Evolutionary conservation across 2,329 filamentous ascomycete genomes (phyloP), one percentile per base, ranked within the genome.

Genomic region (Lachnum nothofagi): DNA sequence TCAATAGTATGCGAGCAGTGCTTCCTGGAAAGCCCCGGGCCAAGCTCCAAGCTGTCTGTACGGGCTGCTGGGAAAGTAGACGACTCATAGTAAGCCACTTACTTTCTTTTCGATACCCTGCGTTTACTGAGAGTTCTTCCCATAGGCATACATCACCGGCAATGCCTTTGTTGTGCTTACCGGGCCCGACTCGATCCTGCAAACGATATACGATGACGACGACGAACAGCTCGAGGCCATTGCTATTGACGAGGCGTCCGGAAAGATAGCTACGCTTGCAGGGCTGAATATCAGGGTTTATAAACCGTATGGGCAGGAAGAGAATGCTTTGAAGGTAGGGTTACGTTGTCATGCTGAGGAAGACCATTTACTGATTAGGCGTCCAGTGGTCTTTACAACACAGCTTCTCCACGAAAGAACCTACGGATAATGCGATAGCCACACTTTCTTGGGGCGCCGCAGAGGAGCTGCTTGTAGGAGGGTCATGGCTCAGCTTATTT

Each of bases 131-230:
- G 19, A 9, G 42, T 47, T 37, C 38, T 24, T 43, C 24, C 41
- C 27, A 25, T 62, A 94, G 88, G 81, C 82, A 44, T 98, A 97
- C 70, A 86, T 96, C 57, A 93, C 88, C 52, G 91, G 91, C 62
- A 87, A 85, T 68, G 88, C 88, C 53, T 80, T 97, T 56, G 82
- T 93, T 45, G 84, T 98, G 61, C 82, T 97, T 59, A 79, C 81
- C 63, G 85, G 82, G 43, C 79, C 87, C 44, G 76, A 84, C 53
- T 79, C 79, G 46, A 80, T 96, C 55, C 70, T 95, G 27, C 93
- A 98, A 68, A 96, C 91, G 3, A 85, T 95, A 58, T 95, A 95
- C 71, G 83, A 93, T 63, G 86, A 94, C 62, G 81, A 88, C 57
- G 72, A 76, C 65, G 67, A 25, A 5, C 52, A 60, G 33, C 72